Base-by-base conservation (phyloP, 2,329 filamentous ascomycete species). In the Chrysoporthe deuterocubensis region DNA sequence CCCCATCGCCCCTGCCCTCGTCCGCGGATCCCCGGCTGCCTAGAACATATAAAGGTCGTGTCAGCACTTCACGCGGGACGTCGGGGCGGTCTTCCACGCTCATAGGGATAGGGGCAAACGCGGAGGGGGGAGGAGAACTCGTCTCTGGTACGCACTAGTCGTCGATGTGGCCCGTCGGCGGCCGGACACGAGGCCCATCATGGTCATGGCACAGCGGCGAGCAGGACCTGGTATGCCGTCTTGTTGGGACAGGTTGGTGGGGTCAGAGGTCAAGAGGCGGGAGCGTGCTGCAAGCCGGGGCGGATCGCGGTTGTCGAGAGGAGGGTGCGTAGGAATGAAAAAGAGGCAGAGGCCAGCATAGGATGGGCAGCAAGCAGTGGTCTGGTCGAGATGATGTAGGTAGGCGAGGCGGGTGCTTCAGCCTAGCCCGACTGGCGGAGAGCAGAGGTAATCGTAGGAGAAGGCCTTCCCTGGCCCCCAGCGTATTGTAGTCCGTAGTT, bases 11-110 rank as follows among this genome's bases (percentile, higher is more conserved):
- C 70, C 76, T 77, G 67, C 73, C 76, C 34, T 89, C 89, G 67
- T 92, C 89, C 71, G 79, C 79, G 4, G 89, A 90, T 58, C 86
- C 87, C 71, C 80, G 79, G 73, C 78, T 81, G 75, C 82, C 83
- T 83, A 75, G 72, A 71, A 76, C 74, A 76, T 76, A 72, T 75
- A 72, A 73, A 79, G 78, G 79, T 74, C 75, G 77, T 71, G 80
- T 82, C 73, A 83, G 79, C 78, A 82, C 56, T 58, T 21, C 32
- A 42, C 44, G 34, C n/a, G 21, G 43, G 32, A 46, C 18, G 34
- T 43, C 40, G 43, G 34, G 56, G 21, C 1, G 37, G 26, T 14
- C 11, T 8, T 64, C 26, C 60, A 64, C 46, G 54, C 34, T 42
- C 16, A 26, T 42, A 40, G 40, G 42, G 40, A 37, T 11, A 59